Base-by-base conservation (phyloP, 202 grass and related monocot genomes). In the Zizania palustris region DNA sequence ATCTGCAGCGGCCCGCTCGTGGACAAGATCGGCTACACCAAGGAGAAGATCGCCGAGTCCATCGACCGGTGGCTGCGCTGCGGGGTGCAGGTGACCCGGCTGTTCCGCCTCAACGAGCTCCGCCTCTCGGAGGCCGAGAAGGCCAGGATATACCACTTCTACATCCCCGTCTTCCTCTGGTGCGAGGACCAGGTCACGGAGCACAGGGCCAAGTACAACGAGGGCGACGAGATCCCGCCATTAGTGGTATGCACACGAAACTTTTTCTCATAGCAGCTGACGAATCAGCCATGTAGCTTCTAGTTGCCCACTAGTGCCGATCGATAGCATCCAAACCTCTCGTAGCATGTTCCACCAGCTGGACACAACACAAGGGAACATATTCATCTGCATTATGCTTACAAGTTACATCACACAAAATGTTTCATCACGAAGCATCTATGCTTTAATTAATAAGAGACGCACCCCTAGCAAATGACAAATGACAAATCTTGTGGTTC, bases 161-260 rank as follows among this genome's bases (percentile, higher is more conserved):
- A 99, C 59, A 85, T 96, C 67, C 96, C 96, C 16, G 91, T 93
- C 69, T 99, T 89, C 82, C 71, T 96, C 73, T 99, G 96, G 96
- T 99, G 96, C 71, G 92, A 99, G 87, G 86, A 93, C 39, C 83
- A 93, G 81, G 43, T 99, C 56, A 41, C 42, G 51, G 73, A 84
- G 45, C 96, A 99, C 82, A 85, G 83, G 61, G 80, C 81, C 35
- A 90, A 81, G 75, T 96, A 87, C 83, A 81, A 57, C n/a, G 89
- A 92, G 11, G 96, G 83, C 76, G 89, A 89, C 28, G 89, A 99
- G 9, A 87, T 99, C 67, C 92, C 96, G 9, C 92, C 96, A 51
- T 88, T 96, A 48, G 89, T 96, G 85, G 96, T 99, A 93, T 41
- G 72, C 68, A 40, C 76, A 69, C 6, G 9, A 45, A 53, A n/a